Base-by-base conservation (phyloP, 805 yeast species). In the Candida schatavii region DNA sequence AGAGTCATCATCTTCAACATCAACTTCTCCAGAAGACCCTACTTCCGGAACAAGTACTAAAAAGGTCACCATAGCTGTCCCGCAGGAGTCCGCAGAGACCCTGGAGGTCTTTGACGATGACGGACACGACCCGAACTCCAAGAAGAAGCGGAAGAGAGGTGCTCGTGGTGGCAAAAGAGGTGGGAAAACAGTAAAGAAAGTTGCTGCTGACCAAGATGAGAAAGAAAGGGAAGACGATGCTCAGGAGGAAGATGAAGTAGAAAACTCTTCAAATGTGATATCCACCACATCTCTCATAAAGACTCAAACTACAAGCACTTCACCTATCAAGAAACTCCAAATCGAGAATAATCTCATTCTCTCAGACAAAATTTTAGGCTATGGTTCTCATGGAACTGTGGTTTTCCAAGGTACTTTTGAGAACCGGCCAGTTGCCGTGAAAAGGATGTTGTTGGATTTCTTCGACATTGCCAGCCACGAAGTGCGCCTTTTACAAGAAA, bases 381-480 rank as follows among this genome's bases (percentile, higher is more conserved):
- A 88, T 59, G 99, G 99, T 1, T 88, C 97, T 0, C 96, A 90
- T 52, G 99, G 99, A 21, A 93, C 99, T 0, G 88, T 91, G 22
- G 99, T 93, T 1, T 88, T 81, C 57, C 80, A 83, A 56, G 99
- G 99, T 0, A 76, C 79, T 3, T 93, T 90, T 65, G 97, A 91
- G 56, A 83, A 81, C 50, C 74, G 99, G 43, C 96, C 95, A 1
- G 99, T 93, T 4, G 99, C 99, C 0, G 95, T 93, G 5, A 93
- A 93, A 60, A 69, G 98, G 53, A 87, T 93, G 95, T 68, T 93
- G 40, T 73, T 90, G 28, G 97, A 90, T 57, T 93, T 90, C 56
- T 91, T 86, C 61, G 97, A 93, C 55, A 80, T 91, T 43, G 98
- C 98, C 2, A 83, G 88, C 6, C 96, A 88, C 51, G 99, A 91